Evolutionary conservation across 2,329 filamentous ascomycete species (phyloP).

Genomic region (Fusarium sp.): DNA sequence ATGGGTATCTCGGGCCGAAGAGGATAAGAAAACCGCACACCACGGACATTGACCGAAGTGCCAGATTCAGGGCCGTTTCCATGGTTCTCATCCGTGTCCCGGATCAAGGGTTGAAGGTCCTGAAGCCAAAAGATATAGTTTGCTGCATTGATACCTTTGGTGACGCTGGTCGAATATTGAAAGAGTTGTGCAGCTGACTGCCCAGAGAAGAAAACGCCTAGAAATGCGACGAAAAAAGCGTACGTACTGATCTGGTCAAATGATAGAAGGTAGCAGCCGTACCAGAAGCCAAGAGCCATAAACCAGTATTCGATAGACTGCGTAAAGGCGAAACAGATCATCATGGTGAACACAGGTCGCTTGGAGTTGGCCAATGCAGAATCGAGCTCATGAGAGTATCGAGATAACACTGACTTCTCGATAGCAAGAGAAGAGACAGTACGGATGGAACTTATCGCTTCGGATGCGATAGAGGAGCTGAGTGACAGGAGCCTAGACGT

Average conservation of each 20-base stretch:
- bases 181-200: slow-evolving; percentile 57
- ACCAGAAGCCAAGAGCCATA: slow-evolving; percentile 57
- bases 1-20: slow-evolving; percentile 54
- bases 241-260: slow-evolving; percentile 64
- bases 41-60: slow-evolving; percentile 58
- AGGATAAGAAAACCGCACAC: slow-evolving; percentile 73
- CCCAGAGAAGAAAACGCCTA: slow-evolving; percentile 60
- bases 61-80: slow-evolving; percentile 51
- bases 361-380: slow-evolving; percentile 46
- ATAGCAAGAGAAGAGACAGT: slow-evolving; percentile 58
- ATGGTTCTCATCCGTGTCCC: slow-evolving; percentile 55
- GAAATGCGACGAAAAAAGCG: slow-evolving; percentile 61
- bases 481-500: slow-evolving; percentile 51
- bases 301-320: slow-evolving; percentile 54
- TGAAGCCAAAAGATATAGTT: slow-evolving; percentile 64
- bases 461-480: slow-evolving; percentile 57
- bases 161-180: slow-evolving; percentile 63
- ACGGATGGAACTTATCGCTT: slow-evolving; percentile 54
- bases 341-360: slow-evolving; percentile 49
- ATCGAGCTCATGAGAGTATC: slow-evolving; percentile 49
- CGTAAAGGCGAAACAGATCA: slow-evolving; percentile 53
- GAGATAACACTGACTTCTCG: slow-evolving; percentile 50
- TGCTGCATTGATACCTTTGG: slow-evolving; percentile 60
- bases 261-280: slow-evolving; percentile 53
- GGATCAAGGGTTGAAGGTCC: slow-evolving; percentile 54